A percentile compares a stretch with the other conserved stretches of the same genome.
Evolutionary conservation across 2,329 filamentous ascomycete species (phyloP).

Genomic region (Diaporthe citri): DNA sequence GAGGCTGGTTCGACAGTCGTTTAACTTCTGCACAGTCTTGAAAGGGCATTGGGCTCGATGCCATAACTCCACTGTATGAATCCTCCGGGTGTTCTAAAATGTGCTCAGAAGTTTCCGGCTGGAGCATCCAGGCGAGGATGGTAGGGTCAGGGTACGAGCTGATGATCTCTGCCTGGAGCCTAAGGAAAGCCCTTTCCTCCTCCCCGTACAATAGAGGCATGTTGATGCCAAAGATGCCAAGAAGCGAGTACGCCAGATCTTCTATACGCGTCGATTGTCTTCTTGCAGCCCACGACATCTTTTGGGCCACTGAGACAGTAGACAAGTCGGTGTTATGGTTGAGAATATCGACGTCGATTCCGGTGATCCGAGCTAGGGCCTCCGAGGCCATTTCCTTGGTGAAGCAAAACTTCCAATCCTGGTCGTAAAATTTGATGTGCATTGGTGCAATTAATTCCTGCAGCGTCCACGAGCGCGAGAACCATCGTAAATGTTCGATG

Average conservation of each 20-base stretch:
- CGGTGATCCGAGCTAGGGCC: constrained; percentile 18
- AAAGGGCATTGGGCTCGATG: constrained; percentile 16
- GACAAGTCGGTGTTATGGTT: constrained; percentile 5
- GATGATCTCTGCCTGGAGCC: constrained; percentile 37
- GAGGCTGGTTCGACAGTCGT: not conserved
- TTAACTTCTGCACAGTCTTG: not conserved
- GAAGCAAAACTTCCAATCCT: constrained; percentile 23
- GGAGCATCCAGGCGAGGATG: constrained; percentile 30
- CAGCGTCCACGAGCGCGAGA: constrained; percentile 37
- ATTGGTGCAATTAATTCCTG: constrained; percentile 36
- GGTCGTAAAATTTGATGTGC: constrained; percentile 25
- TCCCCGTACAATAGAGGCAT: constrained; percentile 39
- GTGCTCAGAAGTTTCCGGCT: not conserved
- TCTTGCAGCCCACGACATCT: constrained; percentile 39
- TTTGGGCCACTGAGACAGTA: constrained; percentile 34
- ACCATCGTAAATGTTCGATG: constrained; percentile 35
- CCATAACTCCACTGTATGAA: constrained; percentile 29
- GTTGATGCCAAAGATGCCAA: constrained; percentile 34
- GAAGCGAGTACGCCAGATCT: constrained; percentile 34
- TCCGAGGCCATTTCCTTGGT: constrained; percentile 13
- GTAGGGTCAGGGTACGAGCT: constrained; percentile 21
- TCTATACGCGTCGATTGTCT: constrained; percentile 32
- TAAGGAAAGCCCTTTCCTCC: constrained; percentile 35
- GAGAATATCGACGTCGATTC: constrained; percentile 31
- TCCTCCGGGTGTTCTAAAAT: not conserved